Evolutionary conservation across 225 moss, liverwort and hornwort genomes (phyloP).

Genomic region (Lunularia cruciata): DNA sequence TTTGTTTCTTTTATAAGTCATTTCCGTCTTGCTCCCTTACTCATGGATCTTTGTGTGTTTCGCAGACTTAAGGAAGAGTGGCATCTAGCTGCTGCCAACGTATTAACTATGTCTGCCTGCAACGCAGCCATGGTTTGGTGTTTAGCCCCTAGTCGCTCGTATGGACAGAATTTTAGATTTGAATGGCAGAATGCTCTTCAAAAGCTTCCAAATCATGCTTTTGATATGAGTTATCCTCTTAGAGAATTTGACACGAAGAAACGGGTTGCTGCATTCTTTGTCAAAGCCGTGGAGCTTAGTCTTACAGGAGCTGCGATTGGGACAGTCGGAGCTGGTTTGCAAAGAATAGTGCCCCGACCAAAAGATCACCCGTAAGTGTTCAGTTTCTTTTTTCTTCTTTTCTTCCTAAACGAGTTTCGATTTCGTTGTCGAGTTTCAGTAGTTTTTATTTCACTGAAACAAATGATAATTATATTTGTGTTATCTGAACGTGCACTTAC

Average conservation of each 20-base stretch:
- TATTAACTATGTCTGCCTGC: conserved; percentile 83
- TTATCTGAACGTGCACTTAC: background rate
- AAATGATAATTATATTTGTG: too few species aligned
- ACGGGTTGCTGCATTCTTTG: conserved; percentile 78
- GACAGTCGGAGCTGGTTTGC: conserved; percentile 65
- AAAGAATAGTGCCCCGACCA: conserved; percentile 62
- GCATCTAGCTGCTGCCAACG: conserved; percentile 85
- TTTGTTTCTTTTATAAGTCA: background rate
- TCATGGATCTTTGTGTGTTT: conserved; percentile 10
- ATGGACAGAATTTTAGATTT: conserved; percentile 88
- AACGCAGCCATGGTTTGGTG: conserved; percentile 83
- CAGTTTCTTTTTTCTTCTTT: background rate
- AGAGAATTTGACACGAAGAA: conserved; percentile 78
- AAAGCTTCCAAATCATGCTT: conserved; percentile 89
- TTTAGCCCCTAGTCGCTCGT: conserved; percentile 83
- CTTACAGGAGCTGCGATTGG: conserved; percentile 67
- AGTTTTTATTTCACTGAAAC: too few species aligned
- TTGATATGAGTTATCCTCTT: conserved; percentile 86
- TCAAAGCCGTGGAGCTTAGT: conserved; percentile 78
- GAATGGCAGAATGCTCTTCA: conserved; percentile 88
- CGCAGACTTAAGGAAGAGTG: conserved; percentile 94
- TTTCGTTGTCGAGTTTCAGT: background rate
- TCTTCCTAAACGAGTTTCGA: background rate
- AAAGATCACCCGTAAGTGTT: conserved; percentile 50
- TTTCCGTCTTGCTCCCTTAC: background rate